Evolutionary conservation across 2,329 filamentous ascomycete genomes (phyloP).

Genomic region (Raffaelea deltoideospora): DNA sequence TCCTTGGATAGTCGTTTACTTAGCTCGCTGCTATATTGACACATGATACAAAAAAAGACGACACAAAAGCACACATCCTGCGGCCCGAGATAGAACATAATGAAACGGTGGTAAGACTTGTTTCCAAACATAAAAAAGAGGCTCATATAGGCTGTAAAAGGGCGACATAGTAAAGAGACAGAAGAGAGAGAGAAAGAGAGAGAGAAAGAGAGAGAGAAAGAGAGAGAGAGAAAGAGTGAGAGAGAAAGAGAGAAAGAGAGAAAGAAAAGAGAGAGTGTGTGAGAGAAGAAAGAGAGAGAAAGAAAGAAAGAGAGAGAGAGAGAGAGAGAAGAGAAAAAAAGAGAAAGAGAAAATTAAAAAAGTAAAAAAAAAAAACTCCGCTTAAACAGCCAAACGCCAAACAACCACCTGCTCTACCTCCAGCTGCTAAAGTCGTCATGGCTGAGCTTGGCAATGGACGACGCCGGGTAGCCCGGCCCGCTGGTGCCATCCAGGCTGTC

Average conservation of each 20-base stretch:
- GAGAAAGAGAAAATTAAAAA: background rate
- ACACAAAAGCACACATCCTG: no score
- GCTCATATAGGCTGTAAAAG: no score
- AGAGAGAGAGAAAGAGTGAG: background rate
- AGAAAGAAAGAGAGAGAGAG: background rate
- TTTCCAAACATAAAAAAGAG: slow-evolving; percentile 1
- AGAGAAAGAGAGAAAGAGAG: background rate
- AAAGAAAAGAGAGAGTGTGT: background rate
- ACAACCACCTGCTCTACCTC: slow-evolving; percentile 3
- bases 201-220: background rate
- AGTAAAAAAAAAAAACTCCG: background rate
- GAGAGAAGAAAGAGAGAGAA: background rate
- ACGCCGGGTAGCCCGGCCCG: slow-evolving; percentile 8
- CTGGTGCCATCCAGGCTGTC: slow-evolving; percentile 15
- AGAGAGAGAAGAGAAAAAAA: slow-evolving; percentile 1
- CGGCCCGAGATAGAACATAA: no score
- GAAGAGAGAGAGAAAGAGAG: background rate
- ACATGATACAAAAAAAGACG: no score
- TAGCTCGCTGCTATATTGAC: no score
- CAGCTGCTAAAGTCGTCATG: slow-evolving; percentile 10
- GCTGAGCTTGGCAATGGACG: slow-evolving; percentile 9
- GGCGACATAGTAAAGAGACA: background rate
- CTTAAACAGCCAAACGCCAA: background rate
- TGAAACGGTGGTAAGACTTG: no score
- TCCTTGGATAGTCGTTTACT: no score